phyloP scores from a whole-genome alignment of 257 asterid species.

The Nicotiana obtusifolia region DNA sequence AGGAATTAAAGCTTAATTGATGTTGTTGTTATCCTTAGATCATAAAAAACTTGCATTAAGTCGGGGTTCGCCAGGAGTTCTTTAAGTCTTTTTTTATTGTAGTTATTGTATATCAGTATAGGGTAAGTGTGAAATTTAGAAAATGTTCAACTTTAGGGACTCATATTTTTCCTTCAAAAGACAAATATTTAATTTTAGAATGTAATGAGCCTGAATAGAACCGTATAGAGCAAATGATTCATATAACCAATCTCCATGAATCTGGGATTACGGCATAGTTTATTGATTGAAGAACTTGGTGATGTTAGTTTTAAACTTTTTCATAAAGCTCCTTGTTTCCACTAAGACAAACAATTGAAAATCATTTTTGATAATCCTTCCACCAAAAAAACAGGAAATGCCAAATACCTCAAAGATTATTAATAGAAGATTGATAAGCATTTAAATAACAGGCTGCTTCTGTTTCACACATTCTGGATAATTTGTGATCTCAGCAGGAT shows the following conservation, averaged over 20 bases:
- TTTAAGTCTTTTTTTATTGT: background rate
- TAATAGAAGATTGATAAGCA: background rate
- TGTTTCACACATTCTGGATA: background rate
- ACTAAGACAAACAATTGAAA: background rate
- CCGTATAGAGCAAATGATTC: background rate
- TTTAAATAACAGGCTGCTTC: background rate
- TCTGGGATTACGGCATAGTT: background rate
- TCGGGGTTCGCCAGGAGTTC: background rate
- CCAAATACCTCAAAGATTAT: background rate
- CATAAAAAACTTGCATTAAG: background rate
- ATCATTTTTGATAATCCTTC: constrained; percentile 4
- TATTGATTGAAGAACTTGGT: background rate
- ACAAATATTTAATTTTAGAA: background rate
- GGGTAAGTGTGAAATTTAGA: background rate
- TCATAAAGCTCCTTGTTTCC: background rate
- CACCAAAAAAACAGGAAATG: background rate
- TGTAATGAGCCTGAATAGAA: background rate
- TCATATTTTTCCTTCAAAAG: background rate
- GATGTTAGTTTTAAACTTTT: background rate
- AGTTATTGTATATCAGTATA: background rate
- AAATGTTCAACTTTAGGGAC: background rate
- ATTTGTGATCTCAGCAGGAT: background rate
- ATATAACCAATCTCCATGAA: background rate
- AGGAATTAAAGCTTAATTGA: background rate
- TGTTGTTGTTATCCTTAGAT: background rate